phyloP scores from a whole-genome alignment of 768 basidiomycete species.

The Russula sp. region DNA sequence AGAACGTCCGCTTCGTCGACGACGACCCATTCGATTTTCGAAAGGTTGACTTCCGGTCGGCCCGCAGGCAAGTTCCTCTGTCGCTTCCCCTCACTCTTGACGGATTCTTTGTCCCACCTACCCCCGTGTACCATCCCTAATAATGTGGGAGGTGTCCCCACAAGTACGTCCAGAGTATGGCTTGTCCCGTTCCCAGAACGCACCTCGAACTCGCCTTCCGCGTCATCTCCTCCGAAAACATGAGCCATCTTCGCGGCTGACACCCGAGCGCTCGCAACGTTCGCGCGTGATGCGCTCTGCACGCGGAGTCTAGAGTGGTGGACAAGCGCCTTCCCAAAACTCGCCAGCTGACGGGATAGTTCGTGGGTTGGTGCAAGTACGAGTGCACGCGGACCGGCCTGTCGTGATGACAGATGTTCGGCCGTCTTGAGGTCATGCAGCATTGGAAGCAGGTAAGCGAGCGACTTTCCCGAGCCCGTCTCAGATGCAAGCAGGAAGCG shows the following conservation, averaged over 20 bases:
- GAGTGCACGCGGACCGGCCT: constrained; percentile 61
- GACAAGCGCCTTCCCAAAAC: constrained; percentile 68
- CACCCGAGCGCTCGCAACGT: constrained; percentile 34
- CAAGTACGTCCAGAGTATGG: constrained; percentile 52
- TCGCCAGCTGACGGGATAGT: constrained; percentile 74
- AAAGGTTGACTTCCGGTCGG: constrained; percentile 58
- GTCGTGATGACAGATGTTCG: constrained; percentile 41
- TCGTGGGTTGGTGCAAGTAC: constrained; percentile 89
- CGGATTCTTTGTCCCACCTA: constrained; percentile 50
- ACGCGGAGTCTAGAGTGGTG: constrained; percentile 79
- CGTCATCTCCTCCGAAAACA: constrained; percentile 33
- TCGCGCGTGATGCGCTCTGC: constrained; percentile 63
- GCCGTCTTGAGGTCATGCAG: constrained; percentile 71
- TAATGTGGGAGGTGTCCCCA: constrained; percentile 63
- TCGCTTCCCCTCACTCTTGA: constrained; percentile 32
- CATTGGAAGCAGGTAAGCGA: constrained; percentile 85
- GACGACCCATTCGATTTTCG: constrained; percentile 81
- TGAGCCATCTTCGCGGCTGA: constrained; percentile 53
- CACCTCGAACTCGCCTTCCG: constrained; percentile 31
- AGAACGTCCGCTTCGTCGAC: constrained; percentile 91
- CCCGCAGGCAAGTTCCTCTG: constrained; percentile 44
- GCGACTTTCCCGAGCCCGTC: constrained; percentile 89
- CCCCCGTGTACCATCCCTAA: constrained; percentile 56
- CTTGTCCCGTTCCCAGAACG: constrained; percentile 24
- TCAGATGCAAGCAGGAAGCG: constrained; percentile 76